Conservation (phyloP, 2,329 filamentous ascomycete species). For the Neonectria faginata region DNA sequence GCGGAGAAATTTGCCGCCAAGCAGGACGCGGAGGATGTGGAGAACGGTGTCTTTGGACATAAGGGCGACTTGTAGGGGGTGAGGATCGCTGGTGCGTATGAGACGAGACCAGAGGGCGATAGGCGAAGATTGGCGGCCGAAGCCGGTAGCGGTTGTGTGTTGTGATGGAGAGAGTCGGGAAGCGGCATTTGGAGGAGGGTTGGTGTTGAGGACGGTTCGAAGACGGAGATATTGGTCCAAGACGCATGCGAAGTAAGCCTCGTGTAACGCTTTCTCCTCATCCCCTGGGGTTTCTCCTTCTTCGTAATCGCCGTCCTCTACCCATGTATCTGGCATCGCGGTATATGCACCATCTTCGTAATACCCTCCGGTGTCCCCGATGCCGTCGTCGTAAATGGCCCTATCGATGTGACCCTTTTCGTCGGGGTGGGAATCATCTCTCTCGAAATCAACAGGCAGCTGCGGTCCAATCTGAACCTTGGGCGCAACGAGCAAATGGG, state of each 20-base stretch:
- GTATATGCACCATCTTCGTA: slow-evolving; percentile 86
- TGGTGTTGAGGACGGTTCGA: slow-evolving; percentile 68
- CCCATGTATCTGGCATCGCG: slow-evolving; percentile 62
- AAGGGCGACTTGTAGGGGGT: slow-evolving; percentile 69
- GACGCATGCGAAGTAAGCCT: slow-evolving; percentile 76
- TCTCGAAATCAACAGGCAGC: slow-evolving; percentile 55
- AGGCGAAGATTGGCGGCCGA: slow-evolving; percentile 62
- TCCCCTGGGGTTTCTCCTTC: slow-evolving; percentile 44
- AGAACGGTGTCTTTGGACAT: slow-evolving; percentile 76
- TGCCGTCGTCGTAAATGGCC: slow-evolving; percentile 60
- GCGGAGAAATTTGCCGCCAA: slow-evolving; percentile 72
- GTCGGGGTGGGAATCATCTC: slow-evolving; percentile 43
- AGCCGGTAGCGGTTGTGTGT: slow-evolving; percentile 66
- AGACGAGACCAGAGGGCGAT: slow-evolving; percentile 64
- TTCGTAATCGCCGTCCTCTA: slow-evolving; percentile 46
- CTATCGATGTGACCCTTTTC: slow-evolving; percentile 52
- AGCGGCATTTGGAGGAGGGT: slow-evolving; percentile 65
- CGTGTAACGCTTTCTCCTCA: slow-evolving; percentile 60
- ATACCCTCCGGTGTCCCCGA: slow-evolving; percentile 70
- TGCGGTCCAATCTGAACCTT: slow-evolving; percentile 65
- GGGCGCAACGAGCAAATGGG: slow-evolving; percentile 75
- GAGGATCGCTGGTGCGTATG: slow-evolving; percentile 65
- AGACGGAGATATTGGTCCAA: slow-evolving; percentile 73
- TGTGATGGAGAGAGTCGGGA: slow-evolving; percentile 65
- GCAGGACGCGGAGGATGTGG: slow-evolving; percentile 74